Percentiles rank a stretch among this genome's conserved stretches.
These are phyloP conservation scores for Petunia axillaris DNA, from an alignment of 257 asterid species.

Conservation along the genomic window DNA sequence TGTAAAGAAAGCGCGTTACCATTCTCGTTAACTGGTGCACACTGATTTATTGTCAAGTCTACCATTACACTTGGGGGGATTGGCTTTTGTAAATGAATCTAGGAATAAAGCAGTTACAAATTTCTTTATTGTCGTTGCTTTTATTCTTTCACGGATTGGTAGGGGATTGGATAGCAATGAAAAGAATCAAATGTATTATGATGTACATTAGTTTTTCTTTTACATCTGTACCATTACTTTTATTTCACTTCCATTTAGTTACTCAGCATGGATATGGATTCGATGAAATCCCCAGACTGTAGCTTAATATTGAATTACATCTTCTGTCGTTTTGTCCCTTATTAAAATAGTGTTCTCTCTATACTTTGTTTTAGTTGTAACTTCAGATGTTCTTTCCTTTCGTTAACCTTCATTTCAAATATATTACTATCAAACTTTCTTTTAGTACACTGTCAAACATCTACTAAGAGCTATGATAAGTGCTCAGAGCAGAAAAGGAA, in stretches of 20 bases:
- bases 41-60: neutral
- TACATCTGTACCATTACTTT: neutral
- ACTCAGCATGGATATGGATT: neutral
- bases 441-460: too few relatives aligned
- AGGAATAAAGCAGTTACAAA: neutral
- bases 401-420: too few relatives aligned
- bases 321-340: too few relatives aligned
- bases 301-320: neutral
- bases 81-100: conserved; percentile 8
- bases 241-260: neutral
- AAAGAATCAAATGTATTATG: neutral
- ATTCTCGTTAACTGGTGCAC: neutral
- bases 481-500: too few relatives aligned
- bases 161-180: neutral
- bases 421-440: too few relatives aligned
- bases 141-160: neutral
- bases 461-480: too few relatives aligned
- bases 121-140: neutral
- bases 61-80: neutral
- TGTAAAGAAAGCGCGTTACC: neutral
- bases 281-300: neutral
- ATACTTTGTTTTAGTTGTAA: too few relatives aligned
- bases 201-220: neutral
- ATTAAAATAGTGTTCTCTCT: too few relatives aligned
- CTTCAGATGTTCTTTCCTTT: too few relatives aligned